A percentile compares a stretch with the other conserved stretches of the same genome.
phyloP scores from a whole-genome alignment of 768 basidiomycete genomes.

The Brasilioporus rufonigricans region DNA sequence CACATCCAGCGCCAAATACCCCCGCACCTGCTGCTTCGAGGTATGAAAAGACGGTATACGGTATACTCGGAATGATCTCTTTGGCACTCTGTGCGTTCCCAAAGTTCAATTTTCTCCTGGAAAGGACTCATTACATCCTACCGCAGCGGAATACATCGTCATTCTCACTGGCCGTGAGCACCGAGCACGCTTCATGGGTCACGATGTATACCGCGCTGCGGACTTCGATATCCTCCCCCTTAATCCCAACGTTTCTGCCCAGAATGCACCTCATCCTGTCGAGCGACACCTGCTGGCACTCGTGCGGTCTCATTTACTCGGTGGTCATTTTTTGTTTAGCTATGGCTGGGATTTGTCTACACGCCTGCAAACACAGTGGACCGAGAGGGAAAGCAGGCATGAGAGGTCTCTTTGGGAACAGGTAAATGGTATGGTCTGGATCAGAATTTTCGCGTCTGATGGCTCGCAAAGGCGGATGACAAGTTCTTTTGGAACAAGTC shows the following conservation, averaged over 20 bases:
- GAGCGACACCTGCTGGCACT: conserved; percentile 87
- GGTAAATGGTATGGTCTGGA: conserved; percentile 42
- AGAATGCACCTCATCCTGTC: conserved; percentile 74
- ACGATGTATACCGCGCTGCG: conserved; percentile 86
- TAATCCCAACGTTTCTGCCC: conserved; percentile 63
- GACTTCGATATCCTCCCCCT: conserved; percentile 92
- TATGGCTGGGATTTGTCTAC: conserved; percentile 90
- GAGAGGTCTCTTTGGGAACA: conserved; percentile 72
- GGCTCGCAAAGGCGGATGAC: conserved; percentile 74
- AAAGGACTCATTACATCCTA: not conserved
- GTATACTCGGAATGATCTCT: conserved; percentile 76
- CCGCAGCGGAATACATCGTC: conserved; percentile 87
- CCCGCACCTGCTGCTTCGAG: conserved; percentile 54
- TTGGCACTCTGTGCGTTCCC: conserved; percentile 63
- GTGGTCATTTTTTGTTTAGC: conserved; percentile 85
- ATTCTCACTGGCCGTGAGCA: conserved; percentile 81
- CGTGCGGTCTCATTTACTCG: conserved; percentile 77
- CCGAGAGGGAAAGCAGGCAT: conserved; percentile 46
- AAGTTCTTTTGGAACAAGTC: conserved; percentile 97
- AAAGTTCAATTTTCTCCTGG: not conserved
- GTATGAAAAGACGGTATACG: conserved; percentile 66
- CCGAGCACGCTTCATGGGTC: conserved; percentile 74
- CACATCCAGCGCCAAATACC: conserved; percentile 48
- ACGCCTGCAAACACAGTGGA: conserved; percentile 80
- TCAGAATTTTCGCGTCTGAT: conserved; percentile 9